Evolutionary conservation across 345 rosid genomes (phyloP).

Genomic region (Gossypium stocksii): DNA sequence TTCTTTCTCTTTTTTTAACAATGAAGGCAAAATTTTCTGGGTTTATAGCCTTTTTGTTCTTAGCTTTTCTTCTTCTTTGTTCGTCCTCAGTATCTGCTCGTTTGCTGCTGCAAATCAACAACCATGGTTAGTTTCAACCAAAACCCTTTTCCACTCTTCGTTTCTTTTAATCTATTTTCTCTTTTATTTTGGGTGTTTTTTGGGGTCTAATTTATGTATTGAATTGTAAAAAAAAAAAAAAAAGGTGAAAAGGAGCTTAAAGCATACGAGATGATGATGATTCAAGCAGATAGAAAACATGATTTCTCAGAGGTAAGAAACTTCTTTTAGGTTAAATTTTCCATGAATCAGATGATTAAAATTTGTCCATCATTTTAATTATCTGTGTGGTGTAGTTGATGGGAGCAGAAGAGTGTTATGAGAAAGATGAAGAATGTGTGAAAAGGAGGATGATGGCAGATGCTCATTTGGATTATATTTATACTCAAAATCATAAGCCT

Average conservation of each 20-base stretch:
- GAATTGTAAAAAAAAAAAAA: background rate
- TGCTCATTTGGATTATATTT: conserved; percentile 85
- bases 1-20: background rate
- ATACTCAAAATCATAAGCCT: conserved; percentile 65
- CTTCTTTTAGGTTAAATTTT: background rate
- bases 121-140: conserved; percentile 22
- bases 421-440: conserved; percentile 51
- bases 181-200: background rate
- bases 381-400: conserved; percentile 33
- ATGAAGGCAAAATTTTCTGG: background rate
- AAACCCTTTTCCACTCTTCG: background rate
- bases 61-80: conserved; percentile 15
- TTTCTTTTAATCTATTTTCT: background rate
- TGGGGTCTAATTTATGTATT: background rate
- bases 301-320: conserved; percentile 28
- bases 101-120: conserved; percentile 12
- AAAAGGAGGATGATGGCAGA: conserved; percentile 65
- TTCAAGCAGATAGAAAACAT: conserved; percentile 13
- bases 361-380: no score
- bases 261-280: background rate
- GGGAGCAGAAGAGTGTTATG: conserved; percentile 52
- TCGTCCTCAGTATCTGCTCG: conserved; percentile 27
- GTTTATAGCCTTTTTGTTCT: conserved; percentile 7
- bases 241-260: conserved; percentile 18
- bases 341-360: no score